Evolutionary conservation across 805 yeast genomes (phyloP).

Genomic region (Lachancea nothofagi): DNA sequence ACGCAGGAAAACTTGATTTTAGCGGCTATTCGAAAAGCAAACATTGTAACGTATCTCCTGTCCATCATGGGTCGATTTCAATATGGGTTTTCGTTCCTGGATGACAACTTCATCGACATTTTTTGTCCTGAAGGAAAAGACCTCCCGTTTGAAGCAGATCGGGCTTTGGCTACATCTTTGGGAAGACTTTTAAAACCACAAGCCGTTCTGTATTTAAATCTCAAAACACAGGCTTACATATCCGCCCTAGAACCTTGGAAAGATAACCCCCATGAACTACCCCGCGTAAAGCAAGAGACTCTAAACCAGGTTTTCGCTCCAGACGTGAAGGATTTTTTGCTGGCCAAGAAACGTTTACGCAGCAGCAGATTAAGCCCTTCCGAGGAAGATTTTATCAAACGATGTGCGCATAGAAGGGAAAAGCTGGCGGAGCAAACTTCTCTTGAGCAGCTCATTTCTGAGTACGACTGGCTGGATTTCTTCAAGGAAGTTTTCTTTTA

Average conservation of each 20-base stretch:
- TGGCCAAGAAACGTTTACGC: constrained; percentile 16
- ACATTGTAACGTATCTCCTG: constrained; percentile 80
- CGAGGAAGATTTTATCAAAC: constrained; percentile 70
- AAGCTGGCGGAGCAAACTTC: constrained; percentile 44
- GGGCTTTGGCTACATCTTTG: constrained; percentile 8
- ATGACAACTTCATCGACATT: constrained; percentile 77
- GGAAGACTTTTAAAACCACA: constrained; percentile 72
- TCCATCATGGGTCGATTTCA: constrained; percentile 81
- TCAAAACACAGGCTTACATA: constrained; percentile 93
- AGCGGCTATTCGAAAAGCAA: constrained; percentile 69
- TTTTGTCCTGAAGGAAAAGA: constrained; percentile 60
- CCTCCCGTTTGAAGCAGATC: constrained; percentile 8
- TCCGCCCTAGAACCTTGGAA: constrained; percentile 59
- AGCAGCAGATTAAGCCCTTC: constrained; percentile 51
- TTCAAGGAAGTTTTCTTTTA: constrained; percentile 74
- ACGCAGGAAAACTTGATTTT: constrained; percentile 46
- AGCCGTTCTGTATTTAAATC: constrained; percentile 71
- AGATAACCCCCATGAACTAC: constrained; percentile 11
- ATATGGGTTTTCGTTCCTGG: constrained; percentile 80
- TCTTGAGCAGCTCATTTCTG: constrained; percentile 53
- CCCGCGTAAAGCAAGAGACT: constrained; percentile 53
- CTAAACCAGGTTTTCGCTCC: constrained; percentile 72
- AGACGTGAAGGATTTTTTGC: constrained; percentile 42
- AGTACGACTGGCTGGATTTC: constrained; percentile 83
- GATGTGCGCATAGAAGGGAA: constrained; percentile 68